These are phyloP conservation scores for Ascochyta pisi DNA, from an alignment of 2,329 filamentous ascomycete genomes.

Conservation along the genomic window DNA sequence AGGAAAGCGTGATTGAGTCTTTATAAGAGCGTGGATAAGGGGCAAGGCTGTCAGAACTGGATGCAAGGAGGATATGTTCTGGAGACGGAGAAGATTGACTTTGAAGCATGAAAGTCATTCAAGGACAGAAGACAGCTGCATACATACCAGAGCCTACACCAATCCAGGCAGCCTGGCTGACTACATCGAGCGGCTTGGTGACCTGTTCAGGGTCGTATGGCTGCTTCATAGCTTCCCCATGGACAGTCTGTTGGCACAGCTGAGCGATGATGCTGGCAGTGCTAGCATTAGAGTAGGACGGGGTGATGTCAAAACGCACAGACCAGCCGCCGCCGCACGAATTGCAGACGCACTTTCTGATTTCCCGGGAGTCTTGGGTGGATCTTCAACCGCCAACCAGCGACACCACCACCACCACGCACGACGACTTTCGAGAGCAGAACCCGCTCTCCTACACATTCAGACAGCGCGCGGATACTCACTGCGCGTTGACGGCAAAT, in stretches of 20 bases:
- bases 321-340: slow-evolving; percentile 16
- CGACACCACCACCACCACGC: slow-evolving; percentile 31
- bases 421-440: slow-evolving; percentile 36
- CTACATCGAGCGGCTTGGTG: slow-evolving; percentile 39
- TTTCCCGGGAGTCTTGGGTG: slow-evolving; percentile 23
- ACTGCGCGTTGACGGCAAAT: slow-evolving; percentile 49
- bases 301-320: slow-evolving; percentile 27
- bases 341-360: slow-evolving; percentile 30
- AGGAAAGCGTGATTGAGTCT: too few species aligned
- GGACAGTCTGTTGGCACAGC: not conserved
- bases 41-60: too few species aligned
- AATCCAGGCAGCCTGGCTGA: slow-evolving; percentile 32
- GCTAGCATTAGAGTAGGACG: not conserved
- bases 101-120: too few species aligned
- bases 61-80: too few species aligned
- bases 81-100: too few species aligned
- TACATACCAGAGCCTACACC: slow-evolving; percentile 42
- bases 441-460: slow-evolving; percentile 36
- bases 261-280: not conserved
- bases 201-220: slow-evolving; percentile 31
- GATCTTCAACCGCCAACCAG: slow-evolving; percentile 21
- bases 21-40: too few species aligned
- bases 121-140: not conserved
- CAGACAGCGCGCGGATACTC: slow-evolving; percentile 46
- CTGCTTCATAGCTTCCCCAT: slow-evolving; percentile 26